Base-by-base conservation (phyloP, 306 rosid species). In the Begonia fuchsioides region DNA sequence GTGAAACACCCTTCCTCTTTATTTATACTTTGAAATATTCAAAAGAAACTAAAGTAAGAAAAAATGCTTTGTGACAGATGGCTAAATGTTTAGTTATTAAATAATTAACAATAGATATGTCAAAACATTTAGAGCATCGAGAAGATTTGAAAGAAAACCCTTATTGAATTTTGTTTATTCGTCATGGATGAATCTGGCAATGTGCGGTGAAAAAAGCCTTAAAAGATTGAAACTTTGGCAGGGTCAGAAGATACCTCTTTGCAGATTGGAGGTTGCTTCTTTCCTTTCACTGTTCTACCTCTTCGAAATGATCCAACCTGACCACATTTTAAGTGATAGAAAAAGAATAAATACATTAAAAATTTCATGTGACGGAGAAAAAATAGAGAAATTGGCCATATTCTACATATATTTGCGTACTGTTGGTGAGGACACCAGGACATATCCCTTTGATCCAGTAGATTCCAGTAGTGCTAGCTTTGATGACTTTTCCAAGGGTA, bases 301-400 rank as follows among this genome's bases (percentile, higher is more conserved):
- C 81, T 73, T 51, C 67, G 81, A 71, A 90, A 90, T 41, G 80
- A 65, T 56, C 98, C 98, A 63, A 90, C 93, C 98, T 90, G 61
- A 52, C 16, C 39, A 46, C 20, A 45, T 48, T 46, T 12, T 8
- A 26, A 26, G 35, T 26, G 8, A 5, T 26, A 26, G 35, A 26
- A 26, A 26, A 26, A 26, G 35, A 8, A 26, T 26, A 26, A 35
- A 38, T 49, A 17, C 10, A 19, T 38, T 40, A n/a, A 14, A 49
- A 10, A 48, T n/a, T 11, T 11, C 47, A 1, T 17, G 41, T 15
- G 16, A 10, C 55, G 47, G 32, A 20, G 13, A 20, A 1, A 46
- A n/a, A 44, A 26, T 32, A 35, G 2, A 15, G 35, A 52, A 18
- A 66, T 26, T 4, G 35, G 16, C 50, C 45, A 12, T 44, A 44